Percentiles rank a stretch among this genome's conserved stretches.
Conservation (phyloP, 2,329 filamentous ascomycete species). For the Diaporthe citrichinensis region DNA sequence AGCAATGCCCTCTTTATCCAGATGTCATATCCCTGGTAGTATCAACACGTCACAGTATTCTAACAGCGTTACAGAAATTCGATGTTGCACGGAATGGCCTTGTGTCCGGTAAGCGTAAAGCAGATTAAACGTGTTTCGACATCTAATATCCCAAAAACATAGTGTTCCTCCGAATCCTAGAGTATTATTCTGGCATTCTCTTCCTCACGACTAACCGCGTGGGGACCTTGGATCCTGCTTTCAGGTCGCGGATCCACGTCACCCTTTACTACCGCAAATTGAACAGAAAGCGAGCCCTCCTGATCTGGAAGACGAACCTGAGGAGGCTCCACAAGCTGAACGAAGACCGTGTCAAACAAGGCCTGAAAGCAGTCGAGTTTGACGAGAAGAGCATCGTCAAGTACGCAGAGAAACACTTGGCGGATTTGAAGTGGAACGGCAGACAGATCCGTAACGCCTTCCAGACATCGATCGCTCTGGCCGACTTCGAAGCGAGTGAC, state of each 20-base stretch:
- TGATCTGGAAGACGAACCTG: not conserved
- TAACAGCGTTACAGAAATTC: not conserved
- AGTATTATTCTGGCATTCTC: constrained; percentile 27
- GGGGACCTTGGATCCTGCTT: constrained; percentile 9
- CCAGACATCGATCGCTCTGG: constrained; percentile 28
- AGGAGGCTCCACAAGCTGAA: not conserved
- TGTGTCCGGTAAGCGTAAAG: not conserved
- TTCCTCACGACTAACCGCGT: constrained; percentile 27
- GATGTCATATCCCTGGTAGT: too few species aligned
- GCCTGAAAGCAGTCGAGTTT: not conserved
- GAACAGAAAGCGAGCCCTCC: constrained; percentile 36
- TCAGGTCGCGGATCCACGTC: constrained; percentile 20
- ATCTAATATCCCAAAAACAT: not conserved
- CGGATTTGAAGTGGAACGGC: constrained; percentile 19
- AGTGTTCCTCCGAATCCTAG: constrained; percentile 23
- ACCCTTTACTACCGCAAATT: constrained; percentile 7
- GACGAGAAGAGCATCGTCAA: not conserved
- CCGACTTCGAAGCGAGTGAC: constrained; percentile 4
- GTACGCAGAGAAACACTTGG: not conserved
- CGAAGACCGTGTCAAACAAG: not conserved
- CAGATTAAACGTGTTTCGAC: not conserved
- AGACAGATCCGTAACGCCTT: constrained; percentile 35
- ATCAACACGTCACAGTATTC: too few species aligned
- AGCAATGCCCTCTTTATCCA: too few species aligned
- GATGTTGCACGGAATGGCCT: not conserved